phyloP scores from a whole-genome alignment of 1,284 basidiomycete species.

The Golubevia sp. region DNA sequence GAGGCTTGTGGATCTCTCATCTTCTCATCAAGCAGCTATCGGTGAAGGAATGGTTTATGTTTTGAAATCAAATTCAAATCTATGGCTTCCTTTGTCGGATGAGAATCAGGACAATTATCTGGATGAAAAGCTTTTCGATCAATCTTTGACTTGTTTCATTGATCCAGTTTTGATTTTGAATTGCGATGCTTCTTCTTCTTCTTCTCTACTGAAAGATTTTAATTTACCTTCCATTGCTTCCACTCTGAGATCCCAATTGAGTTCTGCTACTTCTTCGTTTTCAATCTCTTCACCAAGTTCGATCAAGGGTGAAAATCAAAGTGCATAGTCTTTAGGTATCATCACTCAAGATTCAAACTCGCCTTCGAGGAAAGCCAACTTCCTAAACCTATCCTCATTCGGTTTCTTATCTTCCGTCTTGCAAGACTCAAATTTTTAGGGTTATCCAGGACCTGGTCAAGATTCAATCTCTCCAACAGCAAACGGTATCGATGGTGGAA shows the following conservation, averaged over 20 bases:
- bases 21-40: no score
- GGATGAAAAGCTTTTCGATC: no score
- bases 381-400: neutral
- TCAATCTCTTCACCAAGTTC: conserved; percentile 52
- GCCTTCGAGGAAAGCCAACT: neutral
- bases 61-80: neutral
- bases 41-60: neutral
- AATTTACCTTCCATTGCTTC: neutral
- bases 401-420: neutral
- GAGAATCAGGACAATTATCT: no score
- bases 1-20: no score
- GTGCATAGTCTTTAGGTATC: no score
- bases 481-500: neutral
- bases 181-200: neutral
- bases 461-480: neutral
- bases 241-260: conserved; percentile 36
- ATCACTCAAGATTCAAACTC: neutral
- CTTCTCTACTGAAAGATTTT: neutral
- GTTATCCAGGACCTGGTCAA: neutral
- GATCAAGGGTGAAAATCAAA: conserved; percentile 1
- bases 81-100: no score
- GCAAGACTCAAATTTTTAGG: neutral
- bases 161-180: no score
- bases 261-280: conserved; percentile 56
- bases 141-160: no score